Base-by-base conservation (phyloP, 2,329 filamentous ascomycete species). In the Triangularia verruculosa region DNA sequence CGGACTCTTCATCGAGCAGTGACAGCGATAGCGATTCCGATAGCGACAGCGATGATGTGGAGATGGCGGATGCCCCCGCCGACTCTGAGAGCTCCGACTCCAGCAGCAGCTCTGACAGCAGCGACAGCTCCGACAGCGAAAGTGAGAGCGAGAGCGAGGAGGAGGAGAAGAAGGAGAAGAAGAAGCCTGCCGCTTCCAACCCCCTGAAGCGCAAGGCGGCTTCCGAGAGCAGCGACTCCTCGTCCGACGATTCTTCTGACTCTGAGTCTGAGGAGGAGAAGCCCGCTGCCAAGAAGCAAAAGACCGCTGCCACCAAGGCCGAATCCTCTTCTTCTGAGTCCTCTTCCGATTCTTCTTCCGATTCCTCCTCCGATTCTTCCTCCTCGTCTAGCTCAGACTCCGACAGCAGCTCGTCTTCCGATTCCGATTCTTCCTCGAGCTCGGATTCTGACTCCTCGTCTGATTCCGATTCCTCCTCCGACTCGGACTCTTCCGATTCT, bases 171-270 rank as follows among this genome's bases (percentile, higher is more conserved):
- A 61, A 54, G 51, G 61, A 66, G 39, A 58, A 69, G 17, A 62
- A 70, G 15, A 74, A 72, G 60, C 24, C 76, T 66, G 62, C 71
- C 65, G 66, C 70, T 58, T 82, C 83, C 28, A 76, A 76, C 1
- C 72, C 83, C 64, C 89, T 89, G 72, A 80, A 85, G 39, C 84
- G 86, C 77, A 84, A 84, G 7, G 67, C 71, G 24, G 74, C 77
- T 4, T 72, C 74, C 52, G 77, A 73, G 70, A 74, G 75, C 67
- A 80, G 76, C 63, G 78, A 77, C 7, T 72, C 71, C 61, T 73
- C 77, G 3, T 69, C 70, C 15, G 70, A 69, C 27, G 67, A 70
- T 8, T 57, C 70, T 63, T 67, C 69, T 55, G 67, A 61, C 20
- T 64, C 66, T 24, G 25, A 64, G 13, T 22, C 60, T n/a, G 68